A percentile compares a stretch with the other conserved stretches of the same genome.
Conservation (phyloP, 768 basidiomycete genomes). For the Leccinum incarnatum region DNA sequence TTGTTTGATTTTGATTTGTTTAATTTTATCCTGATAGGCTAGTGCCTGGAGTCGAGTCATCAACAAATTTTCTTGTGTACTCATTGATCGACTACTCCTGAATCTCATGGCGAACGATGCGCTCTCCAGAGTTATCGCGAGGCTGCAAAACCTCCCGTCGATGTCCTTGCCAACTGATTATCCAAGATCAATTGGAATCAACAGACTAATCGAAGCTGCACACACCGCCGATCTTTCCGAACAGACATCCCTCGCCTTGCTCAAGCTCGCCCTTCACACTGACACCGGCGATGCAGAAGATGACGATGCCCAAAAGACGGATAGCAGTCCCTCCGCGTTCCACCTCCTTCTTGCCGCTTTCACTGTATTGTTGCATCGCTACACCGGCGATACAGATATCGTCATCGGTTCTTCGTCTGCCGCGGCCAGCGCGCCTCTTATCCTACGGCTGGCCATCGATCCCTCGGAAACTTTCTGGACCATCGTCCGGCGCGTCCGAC, state of each 20-base stretch:
- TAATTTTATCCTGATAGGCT: not conserved
- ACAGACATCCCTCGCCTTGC: slow-evolving; percentile 70
- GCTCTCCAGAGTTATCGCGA: slow-evolving; percentile 54
- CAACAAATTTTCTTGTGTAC: slow-evolving; percentile 4
- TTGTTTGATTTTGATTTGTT: not conserved
- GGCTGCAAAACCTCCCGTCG: slow-evolving; percentile 80
- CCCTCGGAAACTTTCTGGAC: slow-evolving; percentile 88
- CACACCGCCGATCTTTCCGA: slow-evolving; percentile 70
- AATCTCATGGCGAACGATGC: slow-evolving; percentile 9
- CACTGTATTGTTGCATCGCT: slow-evolving; percentile 85
- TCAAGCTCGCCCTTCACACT: slow-evolving; percentile 76
- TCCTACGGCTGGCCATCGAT: slow-evolving; percentile 80
- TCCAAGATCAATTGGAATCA: slow-evolving; percentile 71
- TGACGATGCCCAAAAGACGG: slow-evolving; percentile 40
- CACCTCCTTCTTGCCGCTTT: slow-evolving; percentile 93
- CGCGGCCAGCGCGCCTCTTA: slow-evolving; percentile 68
- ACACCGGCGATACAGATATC: slow-evolving; percentile 93
- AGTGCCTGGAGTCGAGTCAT: slow-evolving; percentile 5
- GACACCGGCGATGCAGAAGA: slow-evolving; percentile 52
- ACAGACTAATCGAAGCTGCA: slow-evolving; percentile 82
- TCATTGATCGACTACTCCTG: not conserved
- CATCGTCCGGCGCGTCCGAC: slow-evolving; percentile 81
- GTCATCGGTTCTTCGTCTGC: slow-evolving; percentile 88
- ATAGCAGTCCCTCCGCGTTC: slow-evolving; percentile 72
- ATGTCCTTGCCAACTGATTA: slow-evolving; percentile 96